Evolutionary conservation across 2,329 filamentous ascomycete species (phyloP).

Genomic region (Cladophialophora psammophila): DNA sequence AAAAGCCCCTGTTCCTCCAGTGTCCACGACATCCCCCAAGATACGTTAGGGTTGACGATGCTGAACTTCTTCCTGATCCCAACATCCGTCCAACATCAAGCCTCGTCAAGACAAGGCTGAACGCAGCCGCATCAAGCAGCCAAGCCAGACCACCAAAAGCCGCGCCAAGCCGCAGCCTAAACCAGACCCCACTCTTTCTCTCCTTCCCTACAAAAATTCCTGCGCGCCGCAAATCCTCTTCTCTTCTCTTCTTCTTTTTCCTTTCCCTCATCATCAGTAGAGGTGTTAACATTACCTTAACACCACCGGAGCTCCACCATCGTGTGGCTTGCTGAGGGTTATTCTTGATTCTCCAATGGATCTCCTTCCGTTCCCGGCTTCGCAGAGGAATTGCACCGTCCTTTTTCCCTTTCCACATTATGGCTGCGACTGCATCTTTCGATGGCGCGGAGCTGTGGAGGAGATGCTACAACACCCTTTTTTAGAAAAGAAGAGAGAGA

Average conservation of each 20-base stretch:
- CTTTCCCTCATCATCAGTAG: constrained; percentile 58
- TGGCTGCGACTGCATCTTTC: constrained; percentile 49
- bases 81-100: background rate
- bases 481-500: constrained; percentile 8
- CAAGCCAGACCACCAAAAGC: background rate
- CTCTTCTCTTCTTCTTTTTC: constrained; percentile 48
- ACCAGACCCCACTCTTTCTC: background rate
- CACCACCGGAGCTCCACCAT: constrained; percentile 57
- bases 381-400: constrained; percentile 52
- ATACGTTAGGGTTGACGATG: too few relatives aligned
- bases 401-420: constrained; percentile 53
- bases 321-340: constrained; percentile 59
- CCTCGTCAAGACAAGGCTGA: background rate
- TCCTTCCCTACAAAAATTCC: constrained; percentile 24
- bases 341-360: constrained; percentile 53
- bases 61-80: too few relatives aligned
- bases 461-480: constrained; percentile 49
- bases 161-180: background rate
- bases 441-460: constrained; percentile 57
- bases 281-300: constrained; percentile 58
- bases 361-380: constrained; percentile 61
- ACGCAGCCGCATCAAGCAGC: constrained; percentile 6
- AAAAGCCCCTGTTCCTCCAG: too few relatives aligned
- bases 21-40: too few relatives aligned
- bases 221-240: constrained; percentile 22